Base-by-base conservation (phyloP, 2,329 filamentous ascomycete genomes). In the Colletotrichum sp. region DNA sequence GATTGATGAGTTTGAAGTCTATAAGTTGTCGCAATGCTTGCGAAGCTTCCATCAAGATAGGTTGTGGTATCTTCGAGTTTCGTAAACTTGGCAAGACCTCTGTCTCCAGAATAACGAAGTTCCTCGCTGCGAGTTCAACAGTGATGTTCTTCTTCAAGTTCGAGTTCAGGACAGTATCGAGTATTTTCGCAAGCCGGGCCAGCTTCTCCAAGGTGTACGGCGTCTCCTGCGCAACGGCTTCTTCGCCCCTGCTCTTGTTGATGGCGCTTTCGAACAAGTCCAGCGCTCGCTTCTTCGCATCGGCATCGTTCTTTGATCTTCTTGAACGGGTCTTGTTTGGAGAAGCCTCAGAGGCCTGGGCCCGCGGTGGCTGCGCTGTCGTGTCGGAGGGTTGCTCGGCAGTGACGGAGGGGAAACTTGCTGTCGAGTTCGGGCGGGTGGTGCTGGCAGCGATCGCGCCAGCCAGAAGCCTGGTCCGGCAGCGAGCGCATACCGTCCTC, bases 401-500 rank as follows among this genome's bases (percentile, higher is more conserved):
- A 34, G 74, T 52, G 65, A 39, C 65, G 34, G 70, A 48, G 21
- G 74, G 60, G 28, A 48, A 64, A 61, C 52, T 76, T 21, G 67
- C 48, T 21, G 76, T 77, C 71, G 74, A 77, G n/a, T 57, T 74
- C 24, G 67, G 57, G n/a, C 74, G 70, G 57, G 57, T 39, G 12
- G 57, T 30, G n/a, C 57, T 36, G 57, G 64, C 24, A 15, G 43
- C 60, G 18, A 67, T 48, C 28, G 74, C 64, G 39, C 59, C 52
- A 32, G 71, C 64, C 39, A 77, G 57, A 12, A 78, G 69, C 67
- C 64, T 76, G 21, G 59, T 71, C 26, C 77, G 80, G 77, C 84
- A 86, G 79, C 81, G 82, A 77, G 80, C 81, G 79, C 85, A 86
- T 74, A 81, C 78, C 43, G 80, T 79, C 71, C 83, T 80, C 71